Evolutionary conservation across 192 early-diverging fungal species (phyloP), one percentile per base, ranked within the genome.

Genomic region (Chytriomyces sp.): DNA sequence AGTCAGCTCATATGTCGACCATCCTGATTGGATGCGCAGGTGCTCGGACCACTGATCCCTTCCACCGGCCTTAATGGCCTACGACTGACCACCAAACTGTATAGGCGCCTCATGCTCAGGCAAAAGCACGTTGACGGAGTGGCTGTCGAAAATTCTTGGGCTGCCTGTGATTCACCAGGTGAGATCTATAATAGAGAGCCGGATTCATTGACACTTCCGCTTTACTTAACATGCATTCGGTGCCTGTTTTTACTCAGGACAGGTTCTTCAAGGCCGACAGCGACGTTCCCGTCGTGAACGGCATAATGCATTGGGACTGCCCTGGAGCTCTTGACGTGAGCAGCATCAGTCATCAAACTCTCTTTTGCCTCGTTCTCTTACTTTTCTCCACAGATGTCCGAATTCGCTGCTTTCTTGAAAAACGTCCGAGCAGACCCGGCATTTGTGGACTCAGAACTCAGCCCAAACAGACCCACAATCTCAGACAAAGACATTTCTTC

Each of bases 151-250:
- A n/a, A n/a, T 79, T 18, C 53, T 79, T 7, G 47, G 74, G 5
- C 24, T 72, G 5, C 71, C 69, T n/a, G 50, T 79, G 35, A 73
- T 79, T 26, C 78, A 79, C 44, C 78, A 79, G 78, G 78, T 79
- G 46, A 16, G 35, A 18, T 28, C 45, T 26, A 45, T 11, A 0
- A 35, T 49, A 3, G 47, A 16, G 11, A 10, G 45, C 18, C 18
- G 8, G 7, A 6, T 16, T 18, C 11, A 20, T 45, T 61, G 8
- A 20, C 10, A 18, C 11, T 46, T 26, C 45, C 20, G 53, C 20
- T 23, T n/a, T 9, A 23, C 16, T 13, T 28, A 47, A 9, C 44
- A 26, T 18, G 11, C n/a, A n/a, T n/a, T 1, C 2, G 24, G 2
- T 61, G 1, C 20, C 69, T 60, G 59, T 10, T 60, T 72, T 61